Evolutionary conservation across 2,329 filamentous ascomycete genomes (phyloP).

Genomic region (Cercospora nicotianae): DNA sequence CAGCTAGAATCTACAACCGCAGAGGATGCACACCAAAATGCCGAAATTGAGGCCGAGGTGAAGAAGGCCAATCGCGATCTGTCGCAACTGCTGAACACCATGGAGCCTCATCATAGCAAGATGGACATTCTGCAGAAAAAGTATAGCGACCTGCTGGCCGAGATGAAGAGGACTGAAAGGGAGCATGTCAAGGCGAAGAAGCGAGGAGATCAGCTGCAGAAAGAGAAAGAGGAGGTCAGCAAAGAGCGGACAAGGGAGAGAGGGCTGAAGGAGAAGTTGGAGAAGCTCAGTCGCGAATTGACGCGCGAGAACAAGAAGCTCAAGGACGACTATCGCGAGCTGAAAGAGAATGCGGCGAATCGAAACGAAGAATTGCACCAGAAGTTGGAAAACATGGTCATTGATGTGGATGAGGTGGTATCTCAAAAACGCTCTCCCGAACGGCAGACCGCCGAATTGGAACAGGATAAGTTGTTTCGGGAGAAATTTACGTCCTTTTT

Average conservation of each 20-base stretch:
- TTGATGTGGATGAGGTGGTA: constrained; percentile 85
- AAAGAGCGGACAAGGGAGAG: constrained; percentile 88
- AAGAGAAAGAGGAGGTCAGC: constrained; percentile 88
- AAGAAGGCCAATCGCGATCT: constrained; percentile 92
- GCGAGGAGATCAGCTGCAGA: constrained; percentile 87
- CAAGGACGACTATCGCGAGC: constrained; percentile 85
- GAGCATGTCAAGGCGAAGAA: constrained; percentile 97
- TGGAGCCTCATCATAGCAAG: constrained; percentile 88
- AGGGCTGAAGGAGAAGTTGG: constrained; percentile 90
- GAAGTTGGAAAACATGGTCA: constrained; percentile 75
- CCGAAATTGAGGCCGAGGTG: constrained; percentile 93
- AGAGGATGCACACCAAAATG: constrained; percentile 91
- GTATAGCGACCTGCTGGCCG: constrained; percentile 84
- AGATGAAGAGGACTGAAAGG: constrained; percentile 93
- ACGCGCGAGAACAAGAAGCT: constrained; percentile 98
- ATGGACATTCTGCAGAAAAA: constrained; percentile 88
- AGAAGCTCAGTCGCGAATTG: constrained; percentile 91
- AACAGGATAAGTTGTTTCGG: constrained; percentile 77
- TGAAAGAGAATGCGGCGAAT: constrained; percentile 81
- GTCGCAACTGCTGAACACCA: constrained; percentile 76
- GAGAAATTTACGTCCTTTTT: constrained; percentile 94
- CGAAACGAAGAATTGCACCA: constrained; percentile 82
- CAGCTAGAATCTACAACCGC: constrained; percentile 92
- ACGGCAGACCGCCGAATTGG: constrained; percentile 77
- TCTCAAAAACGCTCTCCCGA: constrained; percentile 76